Base-by-base conservation (phyloP, 805 yeast genomes). In the Nakazawaea anatomiae region DNA sequence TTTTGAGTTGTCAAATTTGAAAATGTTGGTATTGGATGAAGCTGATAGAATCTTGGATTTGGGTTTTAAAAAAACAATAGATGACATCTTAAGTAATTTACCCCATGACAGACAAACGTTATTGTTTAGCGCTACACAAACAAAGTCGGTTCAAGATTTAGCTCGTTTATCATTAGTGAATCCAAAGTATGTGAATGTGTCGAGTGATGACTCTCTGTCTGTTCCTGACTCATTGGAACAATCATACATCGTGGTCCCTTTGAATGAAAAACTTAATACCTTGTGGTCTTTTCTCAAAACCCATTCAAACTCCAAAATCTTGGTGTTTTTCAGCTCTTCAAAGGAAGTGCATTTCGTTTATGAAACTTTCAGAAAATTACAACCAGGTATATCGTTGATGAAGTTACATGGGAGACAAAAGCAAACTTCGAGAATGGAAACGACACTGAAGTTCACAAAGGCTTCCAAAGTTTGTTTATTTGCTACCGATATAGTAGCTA, bases 11-110 rank as follows among this genome's bases (percentile, higher is more conserved):
- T 72, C 82, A 27, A 88, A 87, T 61, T 68, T 90, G 54, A 92
- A 90, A 66, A 78, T 85, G 62, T 69, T 90, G 43, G 90, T 90
- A 2, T 67, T 90, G 48, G 97, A 90, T 66, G 97, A 90, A 66
- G 97, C 97, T 0, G 97, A 90, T 63, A 73, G 97, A 57, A 88
- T 94, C 60, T 71, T 90, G 59, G 97, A 90, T 67, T 88, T 91
- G 96, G 97, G 97, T 6, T 90, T 90, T 74, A 83, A 83, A 62
- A 80, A 80, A 58, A 86, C 94, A 42, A 68, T 90, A 54, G 96
- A 91, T 63, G 85, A 85, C 32, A 90, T 90, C 49, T 69, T 90
- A 30, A 78, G 80, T 44, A 89, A 86, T 63, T 70, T 90, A 54
- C 95, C 96, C 0, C 80, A 85, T 9, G 75, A 83, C 4, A 77